phyloP scores from a whole-genome alignment of 2,329 filamentous ascomycete species.

The Pseudopyricularia cyperi region DNA sequence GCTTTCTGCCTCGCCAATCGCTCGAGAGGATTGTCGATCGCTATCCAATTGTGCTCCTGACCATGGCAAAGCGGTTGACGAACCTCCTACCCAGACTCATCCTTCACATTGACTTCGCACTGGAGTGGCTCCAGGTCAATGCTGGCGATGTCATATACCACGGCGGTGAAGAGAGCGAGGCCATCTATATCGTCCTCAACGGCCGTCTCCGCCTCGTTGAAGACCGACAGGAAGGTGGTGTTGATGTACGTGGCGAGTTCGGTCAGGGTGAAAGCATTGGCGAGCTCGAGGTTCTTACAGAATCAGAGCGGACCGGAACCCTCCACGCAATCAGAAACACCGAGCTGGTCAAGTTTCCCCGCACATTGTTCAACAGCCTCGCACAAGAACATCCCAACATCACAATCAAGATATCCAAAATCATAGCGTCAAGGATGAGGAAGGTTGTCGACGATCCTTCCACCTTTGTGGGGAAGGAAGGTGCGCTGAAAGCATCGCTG shows the following conservation, averaged over 20 bases:
- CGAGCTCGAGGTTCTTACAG: conserved; percentile 92
- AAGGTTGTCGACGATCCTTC: conserved; percentile 73
- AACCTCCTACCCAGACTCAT: conserved; percentile 80
- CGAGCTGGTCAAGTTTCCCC: conserved; percentile 89
- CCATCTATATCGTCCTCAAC: conserved; percentile 95
- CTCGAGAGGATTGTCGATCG: conserved; percentile 86
- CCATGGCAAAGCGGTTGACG: conserved; percentile 90
- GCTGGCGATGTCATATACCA: conserved; percentile 92
- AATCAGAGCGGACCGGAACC: conserved; percentile 79
- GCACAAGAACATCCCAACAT: conserved; percentile 96
- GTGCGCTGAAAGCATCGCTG: conserved; percentile 30
- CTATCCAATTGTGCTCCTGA: conserved; percentile 83
- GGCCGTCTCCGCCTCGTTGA: conserved; percentile 76
- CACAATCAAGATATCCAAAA: conserved; percentile 97
- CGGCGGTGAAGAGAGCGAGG: conserved; percentile 88
- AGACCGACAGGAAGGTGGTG: conserved; percentile 66
- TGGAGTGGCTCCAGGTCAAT: conserved; percentile 96
- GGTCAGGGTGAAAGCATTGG: conserved; percentile 97
- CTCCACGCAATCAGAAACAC: conserved; percentile 94
- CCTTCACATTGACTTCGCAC: conserved; percentile 91
- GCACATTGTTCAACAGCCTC: conserved; percentile 92
- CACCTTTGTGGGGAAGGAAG: conserved; percentile 51
- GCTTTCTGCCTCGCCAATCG: conserved; percentile 74
- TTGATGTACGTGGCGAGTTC: conserved; percentile 81
- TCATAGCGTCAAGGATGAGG: conserved; percentile 92